phyloP scores from a whole-genome alignment of 108 stramenopile species.

The Nannochloropsis gaditana region DNA sequence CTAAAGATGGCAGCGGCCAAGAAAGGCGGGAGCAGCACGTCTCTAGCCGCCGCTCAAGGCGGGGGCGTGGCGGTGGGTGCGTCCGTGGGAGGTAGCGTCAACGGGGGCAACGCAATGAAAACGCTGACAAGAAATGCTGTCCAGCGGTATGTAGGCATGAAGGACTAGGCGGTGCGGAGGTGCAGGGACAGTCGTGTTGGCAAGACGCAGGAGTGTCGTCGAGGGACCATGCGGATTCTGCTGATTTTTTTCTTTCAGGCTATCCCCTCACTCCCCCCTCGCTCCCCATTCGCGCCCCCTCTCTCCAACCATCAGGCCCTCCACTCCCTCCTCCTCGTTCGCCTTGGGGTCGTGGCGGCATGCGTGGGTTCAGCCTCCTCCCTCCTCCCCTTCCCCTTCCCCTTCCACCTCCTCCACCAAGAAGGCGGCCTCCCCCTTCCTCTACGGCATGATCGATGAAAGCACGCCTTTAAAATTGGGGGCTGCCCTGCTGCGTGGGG shows the following conservation, averaged over 20 bases:
- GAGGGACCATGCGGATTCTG: not conserved
- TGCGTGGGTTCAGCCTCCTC: not conserved
- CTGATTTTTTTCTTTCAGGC: not conserved
- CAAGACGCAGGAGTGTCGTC: too few relatives aligned
- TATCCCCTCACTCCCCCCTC: not conserved
- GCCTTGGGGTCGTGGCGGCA: constrained; percentile 3
- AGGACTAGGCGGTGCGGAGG: too few relatives aligned
- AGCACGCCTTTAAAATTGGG: not conserved
- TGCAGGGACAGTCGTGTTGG: too few relatives aligned
- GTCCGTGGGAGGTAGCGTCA: not conserved
- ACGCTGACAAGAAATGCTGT: not conserved
- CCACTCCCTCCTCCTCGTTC: not conserved
- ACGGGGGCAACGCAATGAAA: not conserved
- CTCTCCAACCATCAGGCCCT: not conserved
- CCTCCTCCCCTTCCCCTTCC: not conserved
- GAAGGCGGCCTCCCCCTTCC: not conserved
- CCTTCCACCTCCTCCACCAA: not conserved
- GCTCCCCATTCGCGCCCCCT: not conserved
- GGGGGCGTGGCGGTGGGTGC: not conserved
- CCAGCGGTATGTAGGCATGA: not conserved
- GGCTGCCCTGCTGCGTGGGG: not conserved
- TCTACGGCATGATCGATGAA: not conserved
- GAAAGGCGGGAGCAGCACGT: not conserved
- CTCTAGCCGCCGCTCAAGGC: not conserved
- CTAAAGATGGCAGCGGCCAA: not conserved